phyloP scores from a whole-genome alignment of 2,329 filamentous ascomycete species.

The Nothophaeocryptopus gaeumannii region DNA sequence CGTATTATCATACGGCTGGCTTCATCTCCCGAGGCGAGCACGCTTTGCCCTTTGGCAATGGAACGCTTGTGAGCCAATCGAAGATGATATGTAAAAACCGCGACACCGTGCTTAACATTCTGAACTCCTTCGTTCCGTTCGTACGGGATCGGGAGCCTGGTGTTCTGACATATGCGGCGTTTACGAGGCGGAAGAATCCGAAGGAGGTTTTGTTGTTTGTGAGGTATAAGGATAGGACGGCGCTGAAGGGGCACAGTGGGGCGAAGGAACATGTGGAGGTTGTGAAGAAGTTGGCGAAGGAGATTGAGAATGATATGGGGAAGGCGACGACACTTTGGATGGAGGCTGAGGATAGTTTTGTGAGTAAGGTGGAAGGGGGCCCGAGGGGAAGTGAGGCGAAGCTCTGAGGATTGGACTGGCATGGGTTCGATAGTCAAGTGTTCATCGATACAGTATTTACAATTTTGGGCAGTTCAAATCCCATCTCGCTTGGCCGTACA shows the following conservation, averaged over 20 bases:
- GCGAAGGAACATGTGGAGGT: slow-evolving; percentile 26
- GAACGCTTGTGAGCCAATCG: slow-evolving; percentile 21
- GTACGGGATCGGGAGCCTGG: slow-evolving; percentile 22
- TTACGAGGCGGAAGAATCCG: slow-evolving; percentile 27
- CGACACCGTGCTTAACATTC: slow-evolving; percentile 1
- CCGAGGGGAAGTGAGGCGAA: background rate
- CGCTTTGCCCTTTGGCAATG: slow-evolving; percentile 9
- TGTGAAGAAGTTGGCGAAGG: slow-evolving; percentile 22
- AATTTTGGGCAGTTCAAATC: too few species aligned
- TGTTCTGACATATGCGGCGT: slow-evolving; percentile 28
- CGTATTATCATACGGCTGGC: slow-evolving; percentile 26
- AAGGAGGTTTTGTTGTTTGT: slow-evolving; percentile 28
- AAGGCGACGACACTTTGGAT: slow-evolving; percentile 27
- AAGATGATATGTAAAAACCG: slow-evolving; percentile 16
- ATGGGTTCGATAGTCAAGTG: too few species aligned
- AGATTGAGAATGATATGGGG: slow-evolving; percentile 16
- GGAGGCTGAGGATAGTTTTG: slow-evolving; percentile 32
- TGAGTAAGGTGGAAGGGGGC: slow-evolving; percentile 14
- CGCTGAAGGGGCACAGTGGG: slow-evolving; percentile 18
- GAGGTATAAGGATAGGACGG: slow-evolving; percentile 22
- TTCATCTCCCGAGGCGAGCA: slow-evolving; percentile 20
- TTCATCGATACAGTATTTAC: too few species aligned
- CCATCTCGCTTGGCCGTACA: background rate
- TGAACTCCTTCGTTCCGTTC: slow-evolving; percentile 11
- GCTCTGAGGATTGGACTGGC: too few species aligned